Percentiles rank a stretch among this genome's conserved stretches.
phyloP scores from a whole-genome alignment of 2,329 filamentous ascomycete genomes.

The Aspergillus sp. region DNA sequence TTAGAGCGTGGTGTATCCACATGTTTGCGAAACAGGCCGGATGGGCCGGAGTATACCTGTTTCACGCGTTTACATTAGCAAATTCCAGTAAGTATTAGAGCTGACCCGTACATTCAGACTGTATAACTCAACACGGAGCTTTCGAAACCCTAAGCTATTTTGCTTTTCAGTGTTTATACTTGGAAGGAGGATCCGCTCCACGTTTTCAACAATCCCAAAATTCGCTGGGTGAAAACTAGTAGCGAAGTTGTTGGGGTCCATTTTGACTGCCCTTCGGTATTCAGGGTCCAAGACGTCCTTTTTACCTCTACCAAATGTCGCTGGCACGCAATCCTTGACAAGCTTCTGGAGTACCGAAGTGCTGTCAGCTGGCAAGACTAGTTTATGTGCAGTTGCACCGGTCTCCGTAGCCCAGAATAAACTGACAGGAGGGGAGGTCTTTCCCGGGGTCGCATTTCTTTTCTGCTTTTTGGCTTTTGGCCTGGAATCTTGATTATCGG shows the following conservation, averaged over 20 bases:
- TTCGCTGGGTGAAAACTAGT: slow-evolving; percentile 54
- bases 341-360: slow-evolving; percentile 20
- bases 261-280: slow-evolving; percentile 54
- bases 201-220: slow-evolving; percentile 52
- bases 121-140: slow-evolving; percentile 55
- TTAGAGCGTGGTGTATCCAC: slow-evolving; percentile 54
- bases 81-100: background rate
- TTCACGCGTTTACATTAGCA: background rate
- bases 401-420: slow-evolving; percentile 7
- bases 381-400: background rate
- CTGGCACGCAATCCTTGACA: slow-evolving; percentile 41
- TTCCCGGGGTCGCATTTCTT: background rate
- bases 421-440: slow-evolving; percentile 2
- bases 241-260: slow-evolving; percentile 50
- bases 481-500: background rate
- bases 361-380: slow-evolving; percentile 4
- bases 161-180: slow-evolving; percentile 17
- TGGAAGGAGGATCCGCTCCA: slow-evolving; percentile 50
- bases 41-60: slow-evolving; percentile 54
- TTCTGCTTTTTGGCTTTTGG: background rate
- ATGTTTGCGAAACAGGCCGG: slow-evolving; percentile 52
- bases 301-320: slow-evolving; percentile 49
- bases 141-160: slow-evolving; percentile 21
- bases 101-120: slow-evolving; percentile 52
- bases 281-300: slow-evolving; percentile 52